Conservation (phyloP, 306 rosid species). For the Quercus bicolor region DNA sequence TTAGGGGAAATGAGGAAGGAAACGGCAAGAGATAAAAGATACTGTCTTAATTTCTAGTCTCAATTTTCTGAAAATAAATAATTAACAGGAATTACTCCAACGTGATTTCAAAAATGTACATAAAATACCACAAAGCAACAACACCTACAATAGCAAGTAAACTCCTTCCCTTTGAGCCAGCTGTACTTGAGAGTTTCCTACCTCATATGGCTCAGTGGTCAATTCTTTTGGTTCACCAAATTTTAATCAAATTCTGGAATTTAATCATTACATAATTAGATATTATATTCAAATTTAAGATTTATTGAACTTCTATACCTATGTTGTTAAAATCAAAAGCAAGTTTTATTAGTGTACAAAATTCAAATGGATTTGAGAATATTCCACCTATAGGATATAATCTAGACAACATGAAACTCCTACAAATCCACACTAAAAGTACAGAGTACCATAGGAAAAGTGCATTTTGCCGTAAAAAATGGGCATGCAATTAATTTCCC, state of each 20-base stretch:
- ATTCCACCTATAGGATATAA: neutral
- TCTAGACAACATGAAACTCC: neutral
- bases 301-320: neutral
- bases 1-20: conserved; percentile 1
- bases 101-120: neutral
- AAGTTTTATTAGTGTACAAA: neutral
- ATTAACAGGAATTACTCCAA: neutral
- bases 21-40: neutral
- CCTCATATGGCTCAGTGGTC: no score
- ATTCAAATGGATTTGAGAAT: neutral
- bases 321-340: neutral
- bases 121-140: neutral
- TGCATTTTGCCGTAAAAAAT: no score
- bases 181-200: no score
- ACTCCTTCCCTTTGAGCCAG: no score
- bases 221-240: neutral
- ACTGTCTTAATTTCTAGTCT: neutral
- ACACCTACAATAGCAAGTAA: neutral
- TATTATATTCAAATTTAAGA: neutral
- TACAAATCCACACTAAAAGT: neutral
- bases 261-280: neutral
- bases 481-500: no score
- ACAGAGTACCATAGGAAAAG: neutral
- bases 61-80: neutral
- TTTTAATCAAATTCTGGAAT: neutral